Evolutionary conservation across 75 land plant genomes (phyloP), one percentile per base, ranked within the genome.

Genomic region (Gnetum montanum): DNA sequence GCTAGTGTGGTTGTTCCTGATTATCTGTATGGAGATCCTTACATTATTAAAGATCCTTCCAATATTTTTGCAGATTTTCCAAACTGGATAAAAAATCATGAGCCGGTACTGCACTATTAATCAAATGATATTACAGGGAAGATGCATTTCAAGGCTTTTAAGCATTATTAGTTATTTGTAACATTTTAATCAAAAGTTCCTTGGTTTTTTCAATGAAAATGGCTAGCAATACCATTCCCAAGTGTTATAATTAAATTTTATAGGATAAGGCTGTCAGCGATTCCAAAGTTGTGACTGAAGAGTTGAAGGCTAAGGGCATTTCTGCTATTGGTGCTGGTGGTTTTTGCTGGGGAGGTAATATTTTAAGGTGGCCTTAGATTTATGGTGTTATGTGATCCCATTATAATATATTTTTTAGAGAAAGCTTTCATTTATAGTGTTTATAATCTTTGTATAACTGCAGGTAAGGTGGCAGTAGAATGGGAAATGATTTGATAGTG

Each of bases 311-410:
- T 26, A 76, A 67, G 62, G 96, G 87, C 12, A 38, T 77, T 27
- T 20, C 71, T 48, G 27, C 68, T 36, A 63, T 86, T 65, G 91
- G 92, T 25, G 78, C 77, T 41, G 74, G 60, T 12, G 91, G 92
- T 4, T 71, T 82, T 58, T 90, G 96, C 63, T 86, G 91, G 92
- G 96, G 96, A 31, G 87, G 89, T 84, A 25, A 63, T n/a, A n/a
- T n/a, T n/a, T n/a, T 30, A 31, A n/a, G n/a, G n/a, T n/a, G n/a
- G n/a, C n/a, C n/a, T n/a, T n/a, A n/a, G n/a, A n/a, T n/a, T n/a
- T n/a, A n/a, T n/a, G n/a, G n/a, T n/a, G n/a, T n/a, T n/a, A n/a
- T n/a, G n/a, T n/a, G n/a, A n/a, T n/a, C n/a, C n/a, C n/a, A n/a
- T n/a, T n/a, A n/a, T n/a, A n/a, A 54, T 4, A 31, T 15, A 12